A percentile compares a stretch with the other conserved stretches of the same genome.
phyloP scores from a whole-genome alignment of 106 monocot species.

The Acorus calamus region DNA sequence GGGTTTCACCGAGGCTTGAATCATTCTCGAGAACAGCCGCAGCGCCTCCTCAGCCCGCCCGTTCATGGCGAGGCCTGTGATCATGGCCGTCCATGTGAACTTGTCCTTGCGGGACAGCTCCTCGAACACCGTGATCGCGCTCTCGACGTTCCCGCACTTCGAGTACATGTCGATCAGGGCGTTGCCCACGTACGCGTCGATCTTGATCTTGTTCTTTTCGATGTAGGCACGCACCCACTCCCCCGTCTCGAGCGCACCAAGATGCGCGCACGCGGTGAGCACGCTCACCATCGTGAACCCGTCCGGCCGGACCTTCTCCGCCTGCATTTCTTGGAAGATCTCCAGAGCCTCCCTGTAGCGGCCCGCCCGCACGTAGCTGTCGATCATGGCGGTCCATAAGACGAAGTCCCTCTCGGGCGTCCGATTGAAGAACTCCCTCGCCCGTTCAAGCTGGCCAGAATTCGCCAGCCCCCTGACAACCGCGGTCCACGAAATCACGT shows the following conservation, averaged over 20 bases:
- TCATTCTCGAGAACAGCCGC: conserved; percentile 38
- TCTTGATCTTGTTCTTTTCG: conserved; percentile 30
- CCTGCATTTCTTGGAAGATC: conserved; percentile 44
- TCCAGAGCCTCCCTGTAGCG: conserved; percentile 52
- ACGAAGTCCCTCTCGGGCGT: conserved; percentile 54
- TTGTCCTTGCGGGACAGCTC: conserved; percentile 36
- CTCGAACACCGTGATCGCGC: conserved; percentile 32
- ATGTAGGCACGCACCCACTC: conserved; percentile 54
- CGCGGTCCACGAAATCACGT: conserved; percentile 48
- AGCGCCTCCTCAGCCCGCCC: conserved; percentile 42
- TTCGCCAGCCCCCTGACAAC: conserved; percentile 35
- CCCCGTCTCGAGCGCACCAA: conserved; percentile 58
- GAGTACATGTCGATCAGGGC: conserved; percentile 73
- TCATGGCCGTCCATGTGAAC: conserved; percentile 60
- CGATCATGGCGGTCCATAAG: conserved; percentile 61
- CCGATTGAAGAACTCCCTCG: conserved; percentile 37
- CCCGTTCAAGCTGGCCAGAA: conserved; percentile 36
- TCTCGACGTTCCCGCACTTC: conserved; percentile 54
- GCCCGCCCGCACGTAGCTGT: conserved; percentile 33
- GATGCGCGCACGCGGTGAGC: conserved; percentile 69
- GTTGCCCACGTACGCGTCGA: conserved; percentile 30
- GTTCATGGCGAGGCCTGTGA: conserved; percentile 53
- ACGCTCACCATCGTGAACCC: conserved; percentile 54
- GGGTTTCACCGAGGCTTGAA: conserved; percentile 19
- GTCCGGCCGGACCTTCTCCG: conserved; percentile 22